Evolutionary conservation across 2,329 filamentous ascomycete genomes (phyloP).

Genomic region (Westerdykella aurantiaca): DNA sequence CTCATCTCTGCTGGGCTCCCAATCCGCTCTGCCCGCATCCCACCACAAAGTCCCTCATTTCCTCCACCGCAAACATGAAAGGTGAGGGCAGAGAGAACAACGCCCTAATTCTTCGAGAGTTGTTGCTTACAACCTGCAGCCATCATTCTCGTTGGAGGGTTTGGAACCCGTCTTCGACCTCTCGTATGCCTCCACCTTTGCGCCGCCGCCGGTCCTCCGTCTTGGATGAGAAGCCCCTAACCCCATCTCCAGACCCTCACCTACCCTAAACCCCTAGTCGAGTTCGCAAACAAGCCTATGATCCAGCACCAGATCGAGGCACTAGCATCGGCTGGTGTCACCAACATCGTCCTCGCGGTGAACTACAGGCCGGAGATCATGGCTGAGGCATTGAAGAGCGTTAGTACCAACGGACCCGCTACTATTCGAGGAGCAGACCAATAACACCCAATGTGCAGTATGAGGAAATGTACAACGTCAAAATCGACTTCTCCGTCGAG

Average conservation of each 20-base stretch:
- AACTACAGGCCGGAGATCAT: slow-evolving; percentile 99
- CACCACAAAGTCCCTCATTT: slow-evolving; percentile 2
- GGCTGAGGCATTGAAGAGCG: slow-evolving; percentile 87
- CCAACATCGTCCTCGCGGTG: slow-evolving; percentile 94
- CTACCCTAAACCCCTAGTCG: slow-evolving; percentile 92
- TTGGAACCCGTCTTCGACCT: slow-evolving; percentile 94
- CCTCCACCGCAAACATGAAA: slow-evolving; percentile 35
- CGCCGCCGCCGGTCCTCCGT: slow-evolving; percentile 13
- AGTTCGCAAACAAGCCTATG: slow-evolving; percentile 99
- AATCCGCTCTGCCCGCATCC: slow-evolving; percentile 6
- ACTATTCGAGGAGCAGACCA: slow-evolving; percentile 1
- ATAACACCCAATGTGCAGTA: slow-evolving; percentile 50
- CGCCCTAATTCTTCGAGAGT: slow-evolving; percentile 1
- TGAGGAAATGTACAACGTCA: slow-evolving; percentile 85
- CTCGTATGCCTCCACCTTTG: slow-evolving; percentile 55
- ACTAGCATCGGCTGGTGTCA: slow-evolving; percentile 87
- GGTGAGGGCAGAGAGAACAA: slow-evolving; percentile 19
- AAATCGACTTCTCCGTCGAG: slow-evolving; percentile 96
- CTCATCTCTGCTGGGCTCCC: slow-evolving; percentile 6
- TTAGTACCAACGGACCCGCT: slow-evolving; percentile 38
- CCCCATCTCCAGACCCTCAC: slow-evolving; percentile 69
- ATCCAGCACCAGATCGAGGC: slow-evolving; percentile 97
- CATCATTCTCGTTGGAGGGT: slow-evolving; percentile 98
- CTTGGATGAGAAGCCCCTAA: slow-evolving; percentile 16
- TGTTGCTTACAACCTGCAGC: slow-evolving; percentile 47